These are phyloP conservation scores for Pyrus hybrid DNA, from an alignment of 331 rosid genomes.

Conservation along the genomic window DNA sequence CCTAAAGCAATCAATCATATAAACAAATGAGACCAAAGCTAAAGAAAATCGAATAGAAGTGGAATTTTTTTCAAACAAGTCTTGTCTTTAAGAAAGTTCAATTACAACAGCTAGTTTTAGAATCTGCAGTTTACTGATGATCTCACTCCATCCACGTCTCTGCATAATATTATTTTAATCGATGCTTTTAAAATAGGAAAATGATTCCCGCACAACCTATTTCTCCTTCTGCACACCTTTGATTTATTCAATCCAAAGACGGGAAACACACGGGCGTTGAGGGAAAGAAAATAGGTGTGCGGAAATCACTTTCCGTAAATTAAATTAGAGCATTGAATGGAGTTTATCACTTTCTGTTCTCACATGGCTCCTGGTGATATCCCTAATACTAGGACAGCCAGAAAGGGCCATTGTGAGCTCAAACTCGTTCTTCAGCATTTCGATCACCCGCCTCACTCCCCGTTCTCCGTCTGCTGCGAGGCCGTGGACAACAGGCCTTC, in stretches of 20 bases:
- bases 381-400: conserved; percentile 35
- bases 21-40: not conserved
- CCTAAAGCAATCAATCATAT: not conserved
- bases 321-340: conserved; percentile 33
- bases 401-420: conserved; percentile 52
- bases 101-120: not conserved
- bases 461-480: conserved; percentile 41
- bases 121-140: not conserved
- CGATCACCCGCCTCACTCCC: conserved; percentile 32
- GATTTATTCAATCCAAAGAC: not conserved
- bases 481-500: conserved; percentile 42
- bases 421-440: conserved; percentile 45
- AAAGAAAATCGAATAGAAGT: not conserved
- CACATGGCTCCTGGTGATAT: conserved; percentile 39
- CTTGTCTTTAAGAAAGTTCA: not conserved
- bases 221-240: not conserved
- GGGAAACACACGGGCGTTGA: not conserved
- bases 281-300: not conserved
- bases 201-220: not conserved
- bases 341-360: conserved; percentile 25
- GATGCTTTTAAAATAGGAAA: not conserved
- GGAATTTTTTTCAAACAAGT: not conserved
- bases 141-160: not conserved
- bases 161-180: not conserved
- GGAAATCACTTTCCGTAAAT: not conserved